Evolutionary conservation across 768 basidiomycete species (phyloP), one percentile per base, ranked within the genome.

Genomic region (Mycena indigotica): DNA sequence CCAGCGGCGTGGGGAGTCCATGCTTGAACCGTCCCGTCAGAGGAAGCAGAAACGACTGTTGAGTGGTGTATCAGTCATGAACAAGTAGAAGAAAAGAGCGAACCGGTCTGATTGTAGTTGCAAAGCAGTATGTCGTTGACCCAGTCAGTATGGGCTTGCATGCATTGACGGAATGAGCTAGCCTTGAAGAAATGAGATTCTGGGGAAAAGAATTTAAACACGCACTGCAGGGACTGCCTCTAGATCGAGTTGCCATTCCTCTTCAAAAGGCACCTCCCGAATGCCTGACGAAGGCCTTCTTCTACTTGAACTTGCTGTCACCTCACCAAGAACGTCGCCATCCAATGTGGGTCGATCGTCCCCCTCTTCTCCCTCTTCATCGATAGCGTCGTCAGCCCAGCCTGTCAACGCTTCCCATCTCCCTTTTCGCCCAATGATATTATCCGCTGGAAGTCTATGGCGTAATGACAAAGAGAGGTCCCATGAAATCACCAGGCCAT

Each of bases 111-210:
- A 63, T 97, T 94, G 59, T 86, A 80, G 68, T 98, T 95, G 74
- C 92, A 95, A 17, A 99, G 80, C 2, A 94, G 68, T 46, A 98
- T 84, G 66, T 98, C 96, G 68, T 97, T 99, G 30, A 98, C 85
- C 96, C 96, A 99, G 73, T 98, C 95, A 1, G 87, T 87, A 70
- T 98, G 95, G 4, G 85, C 82, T 69, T 98, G 95, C 8, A 88
- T 86, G 56, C 87, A 89, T 70, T 98, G 95, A 28, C 96, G 83
- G 69, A 97, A 98, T 21, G 80, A 77, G 25, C 85, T 80, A 24
- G 73, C 71, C 83, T 86, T 61, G 8, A 10, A 56, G 57, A 39
- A 61, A 59, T 58, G 48, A 49, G 52, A 65, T 50, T 51, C 17
- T 48, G 23, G 26, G 44, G 6, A 44, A 48, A 57, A 53, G 54